Evolutionary conservation across 176 grass and related monocot genomes (phyloP), one percentile per base, ranked within the genome.

Genomic region (Lolium multiflorum): DNA sequence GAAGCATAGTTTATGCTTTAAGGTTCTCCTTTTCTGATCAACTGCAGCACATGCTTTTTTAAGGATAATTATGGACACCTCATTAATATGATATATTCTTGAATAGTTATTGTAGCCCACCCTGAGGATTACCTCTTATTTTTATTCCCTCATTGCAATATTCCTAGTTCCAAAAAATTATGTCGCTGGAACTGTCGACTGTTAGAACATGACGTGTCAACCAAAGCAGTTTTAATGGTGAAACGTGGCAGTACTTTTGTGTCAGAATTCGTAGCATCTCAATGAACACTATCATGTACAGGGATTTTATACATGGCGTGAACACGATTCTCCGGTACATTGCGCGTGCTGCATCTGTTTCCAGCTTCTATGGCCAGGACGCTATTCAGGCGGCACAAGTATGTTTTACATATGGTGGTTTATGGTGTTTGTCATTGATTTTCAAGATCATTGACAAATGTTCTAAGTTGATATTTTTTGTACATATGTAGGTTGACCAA

Each of bases 251-350:
- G 44, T 71, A 43, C 37, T 84, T 76, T 12, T 47, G 31, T 79
- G 2, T 35, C 31, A 3, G 39, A 81, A 2, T 17, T 69, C 70
- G 39, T 76, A n/a, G 52, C 54, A 82, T 78, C 74, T 85, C 15
- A 69, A 6, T 38, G 4, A 79, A 57, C 62, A 60, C 90, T 26
- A 55, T 63, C 81, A 7, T 74, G 20, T 82, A 48, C 89, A 98
- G 96, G 71, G 81, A 89, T 63, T 82, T 59, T 72, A 84, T 98
- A 74, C 91, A 95, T 81, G 89, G 96, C 10, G 68, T 81, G 48
- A 94, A 92, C 75, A 88, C 88, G 47, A 89, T 98, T 70, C 83
- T 98, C 46, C 82, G 81, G 2, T 94, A 92, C 56, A 90, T 94
- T 77, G 90, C 86, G 15, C 66, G 79, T 58, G 71, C 87, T 76